Percentiles rank a stretch among this genome's conserved stretches.
phyloP scores from a whole-genome alignment of 2,329 filamentous ascomycete genomes.

The Colletotrichum sp. region DNA sequence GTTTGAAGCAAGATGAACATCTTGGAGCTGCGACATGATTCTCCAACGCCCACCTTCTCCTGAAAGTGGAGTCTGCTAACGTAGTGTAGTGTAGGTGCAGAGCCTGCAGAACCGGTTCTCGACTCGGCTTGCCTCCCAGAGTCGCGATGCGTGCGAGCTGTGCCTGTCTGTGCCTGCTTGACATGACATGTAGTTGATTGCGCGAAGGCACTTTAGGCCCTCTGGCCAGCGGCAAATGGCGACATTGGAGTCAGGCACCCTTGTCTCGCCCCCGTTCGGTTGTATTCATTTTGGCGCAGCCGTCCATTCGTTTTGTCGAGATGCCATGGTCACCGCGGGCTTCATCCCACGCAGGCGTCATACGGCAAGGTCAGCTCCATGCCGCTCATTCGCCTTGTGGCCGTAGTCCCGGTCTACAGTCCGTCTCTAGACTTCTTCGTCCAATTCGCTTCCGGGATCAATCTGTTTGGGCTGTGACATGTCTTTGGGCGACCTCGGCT shows the following conservation, averaged over 20 bases:
- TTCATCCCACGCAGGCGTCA: background rate
- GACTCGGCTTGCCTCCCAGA: slow-evolving; percentile 7
- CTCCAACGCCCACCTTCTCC: slow-evolving; percentile 19
- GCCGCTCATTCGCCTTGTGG: background rate
- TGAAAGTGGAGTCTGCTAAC: slow-evolving; percentile 14
- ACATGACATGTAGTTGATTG: background rate
- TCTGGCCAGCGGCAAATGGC: background rate
- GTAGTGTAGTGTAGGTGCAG: background rate
- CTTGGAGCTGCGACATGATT: slow-evolving; percentile 16
- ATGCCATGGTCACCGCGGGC: background rate
- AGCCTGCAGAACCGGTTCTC: slow-evolving; percentile 15
- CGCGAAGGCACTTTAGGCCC: background rate
- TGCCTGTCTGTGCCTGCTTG: background rate
- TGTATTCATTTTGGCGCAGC: background rate
- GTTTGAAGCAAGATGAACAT: slow-evolving; percentile 23
- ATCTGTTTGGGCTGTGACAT: background rate
- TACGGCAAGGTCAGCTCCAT: background rate
- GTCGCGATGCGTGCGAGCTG: background rate
- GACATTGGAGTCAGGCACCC: background rate
- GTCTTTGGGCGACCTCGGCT: background rate
- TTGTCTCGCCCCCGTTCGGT: background rate
- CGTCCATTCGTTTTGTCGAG: background rate
- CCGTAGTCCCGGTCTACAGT: background rate
- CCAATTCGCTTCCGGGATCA: background rate
- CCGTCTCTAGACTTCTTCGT: background rate